Base-by-base conservation (phyloP, 306 rosid species). In the Corylus avellana region DNA sequence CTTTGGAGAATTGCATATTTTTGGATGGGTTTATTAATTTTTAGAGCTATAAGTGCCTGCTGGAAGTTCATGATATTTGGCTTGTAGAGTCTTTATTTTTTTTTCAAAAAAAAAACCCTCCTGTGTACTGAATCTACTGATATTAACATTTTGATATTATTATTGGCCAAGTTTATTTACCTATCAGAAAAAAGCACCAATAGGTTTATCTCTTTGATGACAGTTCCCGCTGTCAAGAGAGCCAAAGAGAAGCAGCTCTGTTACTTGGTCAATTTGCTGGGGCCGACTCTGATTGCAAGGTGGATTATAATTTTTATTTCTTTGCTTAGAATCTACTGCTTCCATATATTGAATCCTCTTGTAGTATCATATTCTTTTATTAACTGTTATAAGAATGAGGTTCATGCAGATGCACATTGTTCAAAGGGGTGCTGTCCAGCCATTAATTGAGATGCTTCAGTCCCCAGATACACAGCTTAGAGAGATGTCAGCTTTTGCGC, bases 401-500 rank as follows among this genome's bases (percentile, higher is more conserved):
- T 81, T 58, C 32, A 62, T 82, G 59, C 82, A 95, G 99, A 94
- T 95, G 83, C 97, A 95, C 84, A 95, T 95, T 74, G 99, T 93
- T 56, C 98, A 95, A 82, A 91, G 99, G 82, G 99, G 99, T 81
- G 99, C 98, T 91, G 98, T 95, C 62, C 86, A 79, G 55, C 99
- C 99, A 83, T 86, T 95, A 84, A 91, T 95, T 80, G 97, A 95
- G 85, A 95, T 95, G 98, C 99, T 95, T 79, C 97, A 91, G 73
- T 95, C 99, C 67, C 83, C 97, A 22, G 98, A 95, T 69, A 87
- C 93, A 22, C 99, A 95, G 75, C 92, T 95, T 68, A 90, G 92
- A 79, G 99, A 93, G 84, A 95, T 95, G 98, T 90, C 99, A 53
- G 99, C 99, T 80, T 93, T 95, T 86, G 99, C 99, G 7, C 83